Conservation (phyloP, 805 yeast genomes). For the Phaffomyces opuntiae region DNA sequence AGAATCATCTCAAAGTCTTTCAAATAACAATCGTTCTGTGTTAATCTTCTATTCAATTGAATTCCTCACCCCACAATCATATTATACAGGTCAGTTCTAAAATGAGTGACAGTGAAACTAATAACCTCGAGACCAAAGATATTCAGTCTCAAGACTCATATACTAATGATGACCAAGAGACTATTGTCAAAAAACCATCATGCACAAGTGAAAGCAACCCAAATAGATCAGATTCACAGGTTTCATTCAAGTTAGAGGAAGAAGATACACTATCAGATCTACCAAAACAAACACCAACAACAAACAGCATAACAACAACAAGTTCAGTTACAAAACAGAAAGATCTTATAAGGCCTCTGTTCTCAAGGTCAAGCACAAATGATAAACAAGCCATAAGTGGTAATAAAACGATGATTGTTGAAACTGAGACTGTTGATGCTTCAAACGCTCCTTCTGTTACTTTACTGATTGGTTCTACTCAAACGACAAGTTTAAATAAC, state of each 20-base stretch:
- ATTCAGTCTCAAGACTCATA: too few species aligned
- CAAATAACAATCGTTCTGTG: too few species aligned
- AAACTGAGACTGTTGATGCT: conserved; percentile 56
- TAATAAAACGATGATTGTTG: conserved; percentile 42
- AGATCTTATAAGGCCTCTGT: conserved; percentile 19
- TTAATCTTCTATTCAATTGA: too few species aligned
- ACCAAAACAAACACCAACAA: neutral
- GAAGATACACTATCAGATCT: conserved; percentile 1
- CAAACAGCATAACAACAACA: neutral
- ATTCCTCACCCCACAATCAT: too few species aligned
- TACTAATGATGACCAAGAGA: too few species aligned
- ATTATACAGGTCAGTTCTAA: too few species aligned
- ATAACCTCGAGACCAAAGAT: too few species aligned
- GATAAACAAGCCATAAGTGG: conserved; percentile 15
- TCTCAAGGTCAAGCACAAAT: conserved; percentile 19
- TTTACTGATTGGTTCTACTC: conserved; percentile 14
- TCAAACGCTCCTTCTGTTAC: conserved; percentile 23
- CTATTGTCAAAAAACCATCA: too few species aligned
- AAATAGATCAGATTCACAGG: conserved; percentile 2
- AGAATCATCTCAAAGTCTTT: too few species aligned
- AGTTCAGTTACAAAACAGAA: conserved; percentile 13
- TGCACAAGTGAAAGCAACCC: too few species aligned
- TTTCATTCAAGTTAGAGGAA: conserved; percentile 1
- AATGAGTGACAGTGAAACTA: too few species aligned
- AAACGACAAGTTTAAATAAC: too few species aligned